Conservation (phyloP, 345 rosid genomes). For the Populus nigra region DNA sequence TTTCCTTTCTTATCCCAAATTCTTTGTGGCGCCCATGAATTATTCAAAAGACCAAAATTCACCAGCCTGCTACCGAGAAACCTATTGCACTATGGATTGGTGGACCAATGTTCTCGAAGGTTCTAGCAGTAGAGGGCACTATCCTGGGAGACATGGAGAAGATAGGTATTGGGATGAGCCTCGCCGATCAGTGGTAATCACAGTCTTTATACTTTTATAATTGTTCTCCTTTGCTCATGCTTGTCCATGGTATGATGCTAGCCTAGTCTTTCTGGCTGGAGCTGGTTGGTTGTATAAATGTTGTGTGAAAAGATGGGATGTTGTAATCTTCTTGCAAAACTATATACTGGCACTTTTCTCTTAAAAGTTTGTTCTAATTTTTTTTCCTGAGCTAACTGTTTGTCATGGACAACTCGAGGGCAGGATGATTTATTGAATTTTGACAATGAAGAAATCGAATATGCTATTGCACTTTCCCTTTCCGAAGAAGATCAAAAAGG, state of each 20-base stretch:
- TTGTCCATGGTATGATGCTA: neutral
- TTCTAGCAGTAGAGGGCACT: constrained; percentile 52
- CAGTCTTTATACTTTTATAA: neutral
- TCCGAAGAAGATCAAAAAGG: constrained; percentile 72
- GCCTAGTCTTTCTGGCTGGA: neutral
- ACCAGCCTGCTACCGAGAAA: constrained; percentile 14
- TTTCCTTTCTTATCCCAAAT: constrained; percentile 13
- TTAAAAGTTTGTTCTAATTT: neutral
- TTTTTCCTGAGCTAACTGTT: neutral
- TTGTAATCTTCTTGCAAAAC: constrained; percentile 2
- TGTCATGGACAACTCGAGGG: constrained; percentile 23
- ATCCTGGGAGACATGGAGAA: constrained; percentile 48
- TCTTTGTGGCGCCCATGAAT: neutral
- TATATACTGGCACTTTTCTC: neutral
- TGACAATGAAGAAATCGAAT: constrained; percentile 75
- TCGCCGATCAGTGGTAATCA: constrained; percentile 57
- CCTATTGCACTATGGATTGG: constrained; percentile 69
- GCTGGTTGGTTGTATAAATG: neutral
- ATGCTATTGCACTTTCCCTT: constrained; percentile 82
- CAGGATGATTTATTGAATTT: constrained; percentile 75
- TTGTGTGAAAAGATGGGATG: constrained; percentile 5
- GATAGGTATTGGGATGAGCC: constrained; percentile 51
- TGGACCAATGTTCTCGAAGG: constrained; percentile 70
- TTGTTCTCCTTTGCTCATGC: constrained; percentile 1
- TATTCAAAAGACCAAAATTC: constrained; percentile 37